Evolutionary conservation across 345 rosid genomes (phyloP), one percentile per base, ranked within the genome.

Genomic region (Microcos paniculata): DNA sequence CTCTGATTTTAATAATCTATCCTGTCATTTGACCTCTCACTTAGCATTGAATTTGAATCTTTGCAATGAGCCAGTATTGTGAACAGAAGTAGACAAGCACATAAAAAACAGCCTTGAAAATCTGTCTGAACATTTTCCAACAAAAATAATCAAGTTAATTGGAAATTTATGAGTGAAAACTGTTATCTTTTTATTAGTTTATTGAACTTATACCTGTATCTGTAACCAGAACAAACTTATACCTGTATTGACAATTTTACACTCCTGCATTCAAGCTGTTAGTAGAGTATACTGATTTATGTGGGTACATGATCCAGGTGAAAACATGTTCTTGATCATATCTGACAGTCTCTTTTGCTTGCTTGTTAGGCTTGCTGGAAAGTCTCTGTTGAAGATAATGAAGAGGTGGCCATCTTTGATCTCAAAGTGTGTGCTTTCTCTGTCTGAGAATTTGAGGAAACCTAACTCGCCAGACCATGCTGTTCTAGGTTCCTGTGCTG

Each of bases 351-450:
- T 69, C 71, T 56, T 68, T 79, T 77, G 77, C 49, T 77, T 88
- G 85, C 45, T 87, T 63, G 73, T 71, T 84, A 96, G 99, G 79
- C 92, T 90, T 84, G 99, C 99, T 85, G 96, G 94, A 82, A 93
- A 92, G 80, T 85, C 98, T 72, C 87, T 96, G 79, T 82, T 89
- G 81, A 96, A 93, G 90, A 81, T 96, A 80, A 82, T 96, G 64
- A 96, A 96, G 88, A 93, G 96, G 84, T 96, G 99, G 99, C 97
- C 99, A 55, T 79, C 88, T 48, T 84, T 90, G 87, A 90, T 90
- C 74, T 90, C 98, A 59, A 90, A 96, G 82, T 96, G 97, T 83
- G 92, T 93, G 72, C 79, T 88, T 48, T 85, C 89, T 70, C 93
- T 93, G 72, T 76, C 89, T 75, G 88, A 81, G 78, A 92, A 90